Evolutionary conservation across 768 basidiomycete genomes (phyloP), one percentile per base, ranked within the genome.

Genomic region (Amanita thiersii): DNA sequence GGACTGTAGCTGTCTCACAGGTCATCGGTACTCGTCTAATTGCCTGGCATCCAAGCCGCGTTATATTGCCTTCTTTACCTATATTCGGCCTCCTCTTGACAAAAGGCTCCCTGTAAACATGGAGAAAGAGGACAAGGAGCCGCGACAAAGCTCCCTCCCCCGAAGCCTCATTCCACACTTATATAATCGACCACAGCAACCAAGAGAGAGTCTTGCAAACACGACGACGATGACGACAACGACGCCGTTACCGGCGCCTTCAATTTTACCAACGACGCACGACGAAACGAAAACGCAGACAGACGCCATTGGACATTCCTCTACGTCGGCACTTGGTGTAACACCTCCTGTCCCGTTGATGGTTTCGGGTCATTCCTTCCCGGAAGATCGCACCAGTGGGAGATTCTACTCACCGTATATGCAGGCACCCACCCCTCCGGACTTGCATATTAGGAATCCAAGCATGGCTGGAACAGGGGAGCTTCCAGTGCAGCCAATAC

Each of bases 161-260:
- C 62, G 60, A 46, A 70, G 65, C 46, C 64, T 79, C 29, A 67
- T 66, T 43, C 67, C 68, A n/a, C 70, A 68, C 48, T 65, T 77
- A 36, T 65, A 59, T 49, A 56, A 47, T 39, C 48, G 63, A 5
- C 69, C 69, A 4, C 65, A 63, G 48, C 56, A 54, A 34, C 57
- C 51, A 29, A 37, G 46, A 45, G 55, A 59, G 48, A 50, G 40
- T 17, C 50, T 52, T 26, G 53, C 60, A 24, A 54, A 52, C 42
- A 52, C 55, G 12, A 59, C 59, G n/a, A n/a, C n/a, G n/a, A n/a
- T n/a, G n/a, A n/a, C n/a, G n/a, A n/a, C n/a, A n/a, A n/a, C n/a
- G n/a, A 35, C n/a, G 21, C n/a, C 34, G 25, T n/a, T n/a, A 34
- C 52, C 50, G 39, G 30, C 41, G 45, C 42, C 49, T 39, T 39